Percentiles rank a stretch among this genome's conserved stretches.
Conservation (phyloP, 495 filamentous ascomycete genomes). For the Pseudoneurospora amorphoporcata region DNA sequence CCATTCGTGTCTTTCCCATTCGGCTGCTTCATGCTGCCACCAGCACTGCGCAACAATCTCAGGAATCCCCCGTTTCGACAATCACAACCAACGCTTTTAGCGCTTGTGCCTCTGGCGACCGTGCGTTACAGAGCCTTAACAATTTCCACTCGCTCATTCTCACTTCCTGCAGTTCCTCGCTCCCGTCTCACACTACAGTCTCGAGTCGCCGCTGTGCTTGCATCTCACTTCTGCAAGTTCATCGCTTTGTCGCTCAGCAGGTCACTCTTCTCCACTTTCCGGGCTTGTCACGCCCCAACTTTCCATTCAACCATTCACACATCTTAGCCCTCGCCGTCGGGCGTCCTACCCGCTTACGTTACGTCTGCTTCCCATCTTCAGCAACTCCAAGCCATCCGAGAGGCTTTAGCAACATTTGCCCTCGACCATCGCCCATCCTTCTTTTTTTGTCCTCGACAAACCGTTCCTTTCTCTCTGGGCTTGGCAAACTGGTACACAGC, state of each 20-base stretch:
- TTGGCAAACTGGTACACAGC: background rate
- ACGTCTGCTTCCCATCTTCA: background rate
- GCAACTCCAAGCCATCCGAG: background rate
- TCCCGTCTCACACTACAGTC: background rate
- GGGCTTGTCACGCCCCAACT: background rate
- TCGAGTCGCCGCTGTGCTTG: background rate
- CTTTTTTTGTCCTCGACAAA: background rate
- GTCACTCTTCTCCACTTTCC: background rate
- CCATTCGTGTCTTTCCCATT: background rate
- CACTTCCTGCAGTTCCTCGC: background rate
- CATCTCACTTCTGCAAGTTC: background rate
- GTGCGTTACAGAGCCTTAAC: background rate
- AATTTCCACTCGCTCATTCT: background rate
- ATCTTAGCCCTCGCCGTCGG: background rate
- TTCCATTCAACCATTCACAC: background rate
- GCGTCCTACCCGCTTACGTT: background rate
- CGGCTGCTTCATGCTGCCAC: background rate
- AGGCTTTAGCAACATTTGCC: background rate
- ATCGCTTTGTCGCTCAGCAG: background rate
- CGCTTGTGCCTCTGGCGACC: background rate
- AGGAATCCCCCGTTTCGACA: background rate
- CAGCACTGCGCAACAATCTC: background rate
- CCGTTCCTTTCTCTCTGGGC: background rate
- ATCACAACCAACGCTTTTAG: background rate
- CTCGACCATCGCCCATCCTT: background rate